Conservation (phyloP, 306 rosid genomes). For the Sechiopsis laciniata region DNA sequence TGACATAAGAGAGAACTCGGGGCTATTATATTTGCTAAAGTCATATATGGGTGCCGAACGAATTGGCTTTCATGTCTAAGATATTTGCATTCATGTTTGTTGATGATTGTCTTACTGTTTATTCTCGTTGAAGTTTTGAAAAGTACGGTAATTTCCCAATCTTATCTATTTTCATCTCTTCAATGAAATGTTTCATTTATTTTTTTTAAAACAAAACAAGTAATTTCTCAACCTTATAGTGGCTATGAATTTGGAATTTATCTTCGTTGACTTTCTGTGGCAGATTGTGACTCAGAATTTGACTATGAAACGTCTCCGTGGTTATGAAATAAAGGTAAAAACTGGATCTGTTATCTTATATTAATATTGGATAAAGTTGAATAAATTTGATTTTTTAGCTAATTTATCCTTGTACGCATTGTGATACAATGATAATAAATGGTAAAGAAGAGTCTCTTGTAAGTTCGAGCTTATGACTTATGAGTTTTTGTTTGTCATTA, state of each 20-base stretch:
- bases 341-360: background rate
- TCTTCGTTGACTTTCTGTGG: slow-evolving; percentile 24
- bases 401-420: background rate
- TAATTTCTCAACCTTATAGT: background rate
- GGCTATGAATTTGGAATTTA: background rate
- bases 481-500: slow-evolving; percentile 6
- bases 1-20: background rate
- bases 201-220: too few species aligned
- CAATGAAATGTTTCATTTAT: too few species aligned
- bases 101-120: background rate
- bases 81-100: background rate
- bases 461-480: background rate
- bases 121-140: background rate
- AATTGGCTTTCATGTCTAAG: background rate
- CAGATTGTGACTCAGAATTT: slow-evolving; percentile 75
- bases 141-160: background rate
- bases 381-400: background rate
- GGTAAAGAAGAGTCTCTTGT: slow-evolving; percentile 2
- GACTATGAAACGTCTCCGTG: slow-evolving; percentile 77
- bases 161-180: too few species aligned
- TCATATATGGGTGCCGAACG: background rate
- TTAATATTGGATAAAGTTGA: background rate
- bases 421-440: too few species aligned
- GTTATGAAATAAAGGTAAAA: slow-evolving; percentile 81
- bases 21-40: background rate